phyloP scores from a whole-genome alignment of 345 rosid genomes.

The Citrus unshiu region DNA sequence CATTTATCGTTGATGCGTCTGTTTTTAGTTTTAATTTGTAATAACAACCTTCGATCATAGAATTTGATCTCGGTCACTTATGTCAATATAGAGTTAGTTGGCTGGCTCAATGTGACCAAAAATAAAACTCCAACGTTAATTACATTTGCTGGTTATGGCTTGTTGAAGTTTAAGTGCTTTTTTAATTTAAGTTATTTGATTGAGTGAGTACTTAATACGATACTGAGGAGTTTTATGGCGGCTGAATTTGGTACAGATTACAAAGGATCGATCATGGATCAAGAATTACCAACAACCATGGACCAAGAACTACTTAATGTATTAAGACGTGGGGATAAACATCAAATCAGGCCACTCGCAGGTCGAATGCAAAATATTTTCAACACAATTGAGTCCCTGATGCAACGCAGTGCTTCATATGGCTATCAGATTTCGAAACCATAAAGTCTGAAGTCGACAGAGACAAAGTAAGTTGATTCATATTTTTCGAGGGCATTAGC shows the following conservation, averaged over 20 bases:
- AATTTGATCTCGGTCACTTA: no score
- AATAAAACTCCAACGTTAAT: no score
- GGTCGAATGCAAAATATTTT: background rate
- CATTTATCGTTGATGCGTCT: no score
- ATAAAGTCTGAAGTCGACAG: conserved; percentile 64
- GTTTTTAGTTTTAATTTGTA: no score
- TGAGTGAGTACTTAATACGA: no score
- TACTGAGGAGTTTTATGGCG: background rate
- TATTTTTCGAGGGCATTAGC: background rate
- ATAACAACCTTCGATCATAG: no score
- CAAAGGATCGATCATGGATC: background rate
- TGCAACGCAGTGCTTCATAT: conserved; percentile 5
- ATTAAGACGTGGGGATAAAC: background rate
- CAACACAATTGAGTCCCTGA: background rate
- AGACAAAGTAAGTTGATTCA: conserved; percentile 55
- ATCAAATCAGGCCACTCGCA: background rate
- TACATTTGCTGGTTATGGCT: no score
- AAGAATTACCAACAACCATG: background rate
- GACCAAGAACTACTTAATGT: background rate
- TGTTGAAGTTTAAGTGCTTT: no score
- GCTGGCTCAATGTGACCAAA: no score
- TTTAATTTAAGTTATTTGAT: no score
- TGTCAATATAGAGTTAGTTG: no score
- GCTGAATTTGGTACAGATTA: background rate
- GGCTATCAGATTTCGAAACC: background rate